A percentile compares a stretch with the other conserved stretches of the same genome.
These are phyloP conservation scores for Pisolithus marmoratus DNA, from an alignment of 768 basidiomycete genomes.

Conservation along the genomic window DNA sequence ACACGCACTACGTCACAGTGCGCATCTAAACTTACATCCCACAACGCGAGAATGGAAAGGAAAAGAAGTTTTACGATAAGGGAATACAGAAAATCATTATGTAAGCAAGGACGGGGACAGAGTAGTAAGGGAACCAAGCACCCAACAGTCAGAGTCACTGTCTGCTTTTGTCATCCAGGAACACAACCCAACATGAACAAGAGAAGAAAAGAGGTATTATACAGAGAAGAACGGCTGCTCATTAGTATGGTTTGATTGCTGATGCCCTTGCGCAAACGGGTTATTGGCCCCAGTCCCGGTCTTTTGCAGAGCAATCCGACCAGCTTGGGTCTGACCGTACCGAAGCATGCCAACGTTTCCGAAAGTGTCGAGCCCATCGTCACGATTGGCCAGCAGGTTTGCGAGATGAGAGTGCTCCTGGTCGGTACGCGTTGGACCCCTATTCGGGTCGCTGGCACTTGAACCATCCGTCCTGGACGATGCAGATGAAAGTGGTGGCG, in stretches of 20 bases:
- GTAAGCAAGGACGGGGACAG: background rate
- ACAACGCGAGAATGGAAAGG: too few relatives aligned
- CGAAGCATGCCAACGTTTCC: constrained; percentile 81
- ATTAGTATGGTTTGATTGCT: constrained; percentile 41
- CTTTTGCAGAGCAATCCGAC: constrained; percentile 40
- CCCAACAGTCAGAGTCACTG: background rate
- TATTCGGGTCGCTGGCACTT: constrained; percentile 7
- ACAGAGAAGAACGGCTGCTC: constrained; percentile 84
- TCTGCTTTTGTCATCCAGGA: background rate
- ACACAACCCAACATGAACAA: background rate
- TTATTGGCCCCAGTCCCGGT: constrained; percentile 48
- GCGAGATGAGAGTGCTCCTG: constrained; percentile 74
- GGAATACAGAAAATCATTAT: background rate
- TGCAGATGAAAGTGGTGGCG: constrained; percentile 39
- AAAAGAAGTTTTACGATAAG: background rate
- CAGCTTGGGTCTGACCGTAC: constrained; percentile 58
- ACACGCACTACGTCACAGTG: too few relatives aligned
- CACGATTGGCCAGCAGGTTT: constrained; percentile 75
- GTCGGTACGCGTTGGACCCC: constrained; percentile 45
- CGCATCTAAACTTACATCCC: too few relatives aligned
- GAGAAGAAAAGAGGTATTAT: constrained; percentile 24
- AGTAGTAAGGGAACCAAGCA: background rate
- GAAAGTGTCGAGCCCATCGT: constrained; percentile 94
- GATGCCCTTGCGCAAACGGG: constrained; percentile 61
- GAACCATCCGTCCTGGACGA: constrained; percentile 30